Base-by-base conservation (phyloP, 768 basidiomycete species). In the Candolleomyces aberdarensis region DNA sequence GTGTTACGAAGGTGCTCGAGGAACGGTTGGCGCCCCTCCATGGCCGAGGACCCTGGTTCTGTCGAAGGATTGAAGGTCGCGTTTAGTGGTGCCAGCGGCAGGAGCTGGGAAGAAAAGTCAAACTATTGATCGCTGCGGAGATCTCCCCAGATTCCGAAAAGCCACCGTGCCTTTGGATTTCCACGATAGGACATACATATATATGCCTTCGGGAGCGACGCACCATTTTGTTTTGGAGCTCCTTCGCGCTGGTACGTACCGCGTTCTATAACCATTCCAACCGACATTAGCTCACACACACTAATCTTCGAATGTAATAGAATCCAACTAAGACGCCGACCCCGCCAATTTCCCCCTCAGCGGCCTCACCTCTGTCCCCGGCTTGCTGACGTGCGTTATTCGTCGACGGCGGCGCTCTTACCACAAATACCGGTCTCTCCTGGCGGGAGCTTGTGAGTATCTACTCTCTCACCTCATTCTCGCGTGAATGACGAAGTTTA, bases 61-160 rank as follows among this genome's bases (percentile, higher is more conserved):
- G 36, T 44, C 20, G 15, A 36, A 46, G 51, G 32, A 19, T 19
- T 15, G 44, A 1, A 20, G 9, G 47, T 32, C 47, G 22, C 44
- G 39, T 39, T 39, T 43, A 52, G 20, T 50, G 52, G 59, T 49
- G 36, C 48, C 58, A 55, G 20, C 48, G 49, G 56, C 56, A 36
- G 36, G 36, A 36, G 36, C 46, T 63, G 64, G 62, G 62, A 61
- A 65, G 51, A 62, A 62, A 56, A 61, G 58, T 56, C 26, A 17
- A 41, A 53, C 26, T 43, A 31, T 22, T 56, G 57, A 55, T 51
- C 56, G 39, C 55, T 53, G 56, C 75, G 76, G 75, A 75, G 75
- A 77, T 76, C 71, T 67, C 71, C 72, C 68, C 65, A 72, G 72
- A 65, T 65, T 69, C 77, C 75, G 74, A 74, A 75, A 76, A 72